Evolutionary conservation across 2,329 filamentous ascomycete species (phyloP).

Genomic region (Colletotrichum theobromicola): DNA sequence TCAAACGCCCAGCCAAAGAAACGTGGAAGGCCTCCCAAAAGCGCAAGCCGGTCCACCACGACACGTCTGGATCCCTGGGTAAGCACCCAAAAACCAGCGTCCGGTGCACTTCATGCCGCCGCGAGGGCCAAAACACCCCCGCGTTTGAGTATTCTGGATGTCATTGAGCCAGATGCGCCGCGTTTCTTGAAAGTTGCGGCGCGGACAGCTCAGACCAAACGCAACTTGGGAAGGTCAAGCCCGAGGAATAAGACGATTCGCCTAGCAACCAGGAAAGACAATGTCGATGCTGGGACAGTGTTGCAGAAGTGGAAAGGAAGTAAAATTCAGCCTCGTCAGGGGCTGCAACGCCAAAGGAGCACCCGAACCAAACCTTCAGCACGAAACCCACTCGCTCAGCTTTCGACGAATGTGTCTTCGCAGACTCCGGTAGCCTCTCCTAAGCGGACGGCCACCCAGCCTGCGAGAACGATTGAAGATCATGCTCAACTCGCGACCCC

Average conservation of each 20-base stretch:
- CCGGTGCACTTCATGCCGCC: background rate
- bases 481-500: background rate
- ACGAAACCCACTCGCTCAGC: background rate
- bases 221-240: conserved; percentile 58
- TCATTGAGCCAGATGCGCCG: conserved; percentile 57
- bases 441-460: background rate
- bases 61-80: background rate
- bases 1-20: conserved; percentile 28
- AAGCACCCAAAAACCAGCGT: background rate
- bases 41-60: background rate
- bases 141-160: conserved; percentile 65
- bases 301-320: conserved; percentile 63
- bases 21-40: conserved; percentile 8
- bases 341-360: background rate
- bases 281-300: conserved; percentile 59
- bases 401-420: background rate
- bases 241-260: conserved; percentile 62
- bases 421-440: background rate
- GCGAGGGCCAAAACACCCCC: conserved; percentile 38
- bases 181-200: conserved; percentile 66
- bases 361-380: background rate
- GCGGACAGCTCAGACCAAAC: conserved; percentile 55
- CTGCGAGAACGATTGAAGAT: background rate
- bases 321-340: conserved; percentile 47
- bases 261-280: conserved; percentile 65